A percentile compares a stretch with the other conserved stretches of the same genome.
phyloP scores from a whole-genome alignment of 1,284 basidiomycete genomes.

The Leccinum solheimii region DNA sequence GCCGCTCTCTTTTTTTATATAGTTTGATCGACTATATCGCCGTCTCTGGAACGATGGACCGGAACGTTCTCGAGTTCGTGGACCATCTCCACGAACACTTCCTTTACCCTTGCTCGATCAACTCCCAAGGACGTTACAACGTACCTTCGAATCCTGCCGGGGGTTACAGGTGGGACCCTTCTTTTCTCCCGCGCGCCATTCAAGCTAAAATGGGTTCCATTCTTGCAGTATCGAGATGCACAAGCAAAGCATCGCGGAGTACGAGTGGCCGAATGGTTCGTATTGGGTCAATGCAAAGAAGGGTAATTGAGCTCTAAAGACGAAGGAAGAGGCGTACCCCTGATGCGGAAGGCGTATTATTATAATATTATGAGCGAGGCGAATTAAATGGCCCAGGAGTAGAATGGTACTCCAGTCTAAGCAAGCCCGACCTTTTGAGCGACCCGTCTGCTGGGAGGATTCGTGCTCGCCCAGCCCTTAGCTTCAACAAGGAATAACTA shows the following conservation, averaged over 20 bases:
- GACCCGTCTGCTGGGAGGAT: neutral
- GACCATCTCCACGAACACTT: constrained; percentile 96
- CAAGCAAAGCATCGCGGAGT: constrained; percentile 68
- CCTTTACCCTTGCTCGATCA: constrained; percentile 86
- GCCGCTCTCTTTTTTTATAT: constrained; percentile 2
- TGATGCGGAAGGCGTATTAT: constrained; percentile 4
- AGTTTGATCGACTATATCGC: constrained; percentile 91
- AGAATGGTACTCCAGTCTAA: neutral
- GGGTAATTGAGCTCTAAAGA: constrained; percentile 4
- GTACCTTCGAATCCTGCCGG: constrained; percentile 66
- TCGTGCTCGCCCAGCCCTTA: too few relatives aligned
- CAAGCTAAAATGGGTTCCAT: neutral
- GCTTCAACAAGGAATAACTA: neutral
- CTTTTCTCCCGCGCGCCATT: neutral
- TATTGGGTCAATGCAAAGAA: constrained; percentile 55
- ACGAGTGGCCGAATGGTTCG: constrained; percentile 72
- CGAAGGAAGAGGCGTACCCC: neutral
- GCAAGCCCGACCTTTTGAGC: neutral
- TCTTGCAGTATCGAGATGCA: constrained; percentile 72
- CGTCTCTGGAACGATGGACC: constrained; percentile 88
- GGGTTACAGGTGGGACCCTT: constrained; percentile 65
- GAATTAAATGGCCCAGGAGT: neutral
- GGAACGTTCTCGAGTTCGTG: constrained; percentile 88
- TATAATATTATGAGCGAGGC: neutral
- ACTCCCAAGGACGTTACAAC: constrained; percentile 82